These are phyloP conservation scores for Takashimella tepidaria DNA, from an alignment of 1,284 basidiomycete species.

Conservation along the genomic window DNA sequence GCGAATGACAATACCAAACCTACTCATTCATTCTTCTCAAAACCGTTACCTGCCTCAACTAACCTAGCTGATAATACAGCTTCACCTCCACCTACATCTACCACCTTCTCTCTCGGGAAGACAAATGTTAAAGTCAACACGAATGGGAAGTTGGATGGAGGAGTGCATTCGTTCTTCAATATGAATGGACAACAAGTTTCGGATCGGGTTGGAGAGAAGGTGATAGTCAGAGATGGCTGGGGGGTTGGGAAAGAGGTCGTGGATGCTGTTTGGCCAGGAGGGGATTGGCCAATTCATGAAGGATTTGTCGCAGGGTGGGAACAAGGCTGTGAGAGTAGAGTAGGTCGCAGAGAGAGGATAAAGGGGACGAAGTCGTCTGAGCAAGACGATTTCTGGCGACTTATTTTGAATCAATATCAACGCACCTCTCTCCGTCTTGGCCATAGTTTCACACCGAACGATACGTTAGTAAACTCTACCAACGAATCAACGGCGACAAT, in stretches of 20 bases:
- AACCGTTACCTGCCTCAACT: neutral
- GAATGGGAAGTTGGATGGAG: conserved; percentile 1
- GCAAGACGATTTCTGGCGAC: neutral
- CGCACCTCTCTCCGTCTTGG: neutral
- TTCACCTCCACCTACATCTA: neutral
- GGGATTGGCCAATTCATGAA: conserved; percentile 23
- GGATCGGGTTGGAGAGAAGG: no score
- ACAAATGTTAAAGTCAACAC: neutral
- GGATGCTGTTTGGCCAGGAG: conserved; percentile 30
- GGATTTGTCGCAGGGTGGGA: neutral
- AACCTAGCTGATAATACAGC: neutral
- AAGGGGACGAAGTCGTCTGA: neutral
- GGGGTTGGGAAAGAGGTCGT: conserved; percentile 30
- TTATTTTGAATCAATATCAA: neutral
- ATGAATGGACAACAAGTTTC: conserved; percentile 8
- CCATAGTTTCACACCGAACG: neutral
- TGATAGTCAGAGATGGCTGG: conserved; percentile 39
- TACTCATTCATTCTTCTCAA: conserved; percentile 34
- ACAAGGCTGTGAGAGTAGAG: neutral
- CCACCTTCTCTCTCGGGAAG: neutral
- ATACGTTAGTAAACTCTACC: neutral
- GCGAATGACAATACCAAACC: conserved; percentile 22
- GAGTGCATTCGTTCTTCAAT: conserved; percentile 34
- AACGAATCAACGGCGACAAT: conserved; percentile 5
- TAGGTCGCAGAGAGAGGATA: neutral